Conservation (phyloP, 768 basidiomycete genomes). For the Mrakia frigida region DNA sequence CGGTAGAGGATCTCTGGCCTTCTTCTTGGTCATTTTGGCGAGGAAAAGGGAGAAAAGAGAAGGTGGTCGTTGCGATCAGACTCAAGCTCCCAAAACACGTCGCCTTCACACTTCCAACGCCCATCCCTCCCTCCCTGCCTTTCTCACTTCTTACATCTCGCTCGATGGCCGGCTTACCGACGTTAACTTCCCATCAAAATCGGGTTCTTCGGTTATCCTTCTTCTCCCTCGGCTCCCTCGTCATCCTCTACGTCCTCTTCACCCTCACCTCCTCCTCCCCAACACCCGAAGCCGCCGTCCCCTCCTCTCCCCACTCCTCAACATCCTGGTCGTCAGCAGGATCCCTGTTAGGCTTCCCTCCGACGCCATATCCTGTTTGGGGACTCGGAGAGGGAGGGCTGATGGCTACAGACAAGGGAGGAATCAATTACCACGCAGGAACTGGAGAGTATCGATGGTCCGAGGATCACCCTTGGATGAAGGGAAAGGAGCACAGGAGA, state of each 20-base stretch:
- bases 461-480: conserved; percentile 27
- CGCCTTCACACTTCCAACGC: background rate
- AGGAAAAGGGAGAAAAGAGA: background rate
- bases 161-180: conserved; percentile 16
- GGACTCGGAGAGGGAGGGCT: background rate
- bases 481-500: conserved; percentile 12
- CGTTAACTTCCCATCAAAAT: conserved; percentile 23
- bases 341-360: background rate
- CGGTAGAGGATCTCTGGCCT: conserved; percentile 25
- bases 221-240: conserved; percentile 28
- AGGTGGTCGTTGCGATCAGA: background rate
- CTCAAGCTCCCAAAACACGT: background rate
- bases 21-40: conserved; percentile 21
- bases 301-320: background rate
- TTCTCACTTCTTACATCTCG: background rate
- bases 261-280: conserved; percentile 17
- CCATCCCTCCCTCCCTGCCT: background rate
- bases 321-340: background rate
- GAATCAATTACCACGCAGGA: conserved; percentile 9
- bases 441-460: conserved; percentile 4
- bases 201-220: conserved; percentile 24
- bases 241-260: conserved; percentile 31
- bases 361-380: conserved; percentile 8
- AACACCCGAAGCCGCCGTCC: background rate
- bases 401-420: background rate